Percentiles rank a stretch among this genome's conserved stretches.
These are phyloP conservation scores for Pythium diclinum DNA, from an alignment of 352 stramenopile species.

Conservation along the genomic window DNA sequence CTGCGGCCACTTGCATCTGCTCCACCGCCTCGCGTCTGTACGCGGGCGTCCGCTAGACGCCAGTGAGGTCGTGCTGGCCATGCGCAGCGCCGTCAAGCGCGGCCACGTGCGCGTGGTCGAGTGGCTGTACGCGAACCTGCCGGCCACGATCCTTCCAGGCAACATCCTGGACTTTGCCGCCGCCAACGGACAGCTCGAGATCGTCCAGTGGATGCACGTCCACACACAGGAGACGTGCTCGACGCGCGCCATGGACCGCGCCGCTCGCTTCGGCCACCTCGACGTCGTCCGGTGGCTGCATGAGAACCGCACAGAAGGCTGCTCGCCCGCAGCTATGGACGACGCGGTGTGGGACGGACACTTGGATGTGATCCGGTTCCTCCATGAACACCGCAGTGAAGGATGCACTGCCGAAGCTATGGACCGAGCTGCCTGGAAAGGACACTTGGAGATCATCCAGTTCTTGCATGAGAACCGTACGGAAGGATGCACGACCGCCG, in stretches of 20 bases:
- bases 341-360: constrained; percentile 64
- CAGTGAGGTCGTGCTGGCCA: constrained; percentile 62
- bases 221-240: constrained; percentile 70
- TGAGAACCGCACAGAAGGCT: constrained; percentile 55
- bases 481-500: constrained; percentile 29
- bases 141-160: constrained; percentile 48
- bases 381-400: constrained; percentile 53
- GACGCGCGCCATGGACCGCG: constrained; percentile 74
- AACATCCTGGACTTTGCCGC: constrained; percentile 83
- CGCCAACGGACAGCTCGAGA: constrained; percentile 56
- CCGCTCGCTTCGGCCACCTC: constrained; percentile 65
- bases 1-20: constrained; percentile 47
- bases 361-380: constrained; percentile 65
- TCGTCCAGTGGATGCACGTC: constrained; percentile 71
- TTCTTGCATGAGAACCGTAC: constrained; percentile 57
- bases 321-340: constrained; percentile 70
- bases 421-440: constrained; percentile 65
- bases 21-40: constrained; percentile 41
- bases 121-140: constrained; percentile 62
- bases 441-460: constrained; percentile 56
- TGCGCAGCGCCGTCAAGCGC: constrained; percentile 66
- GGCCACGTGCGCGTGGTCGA: constrained; percentile 56
- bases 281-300: constrained; percentile 74
- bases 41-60: constrained; percentile 36
- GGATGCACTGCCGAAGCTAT: constrained; percentile 70